Evolutionary conservation across 2,329 filamentous ascomycete species (phyloP), one percentile per base, ranked within the genome.

Genomic region (Fusarium begoniae): DNA sequence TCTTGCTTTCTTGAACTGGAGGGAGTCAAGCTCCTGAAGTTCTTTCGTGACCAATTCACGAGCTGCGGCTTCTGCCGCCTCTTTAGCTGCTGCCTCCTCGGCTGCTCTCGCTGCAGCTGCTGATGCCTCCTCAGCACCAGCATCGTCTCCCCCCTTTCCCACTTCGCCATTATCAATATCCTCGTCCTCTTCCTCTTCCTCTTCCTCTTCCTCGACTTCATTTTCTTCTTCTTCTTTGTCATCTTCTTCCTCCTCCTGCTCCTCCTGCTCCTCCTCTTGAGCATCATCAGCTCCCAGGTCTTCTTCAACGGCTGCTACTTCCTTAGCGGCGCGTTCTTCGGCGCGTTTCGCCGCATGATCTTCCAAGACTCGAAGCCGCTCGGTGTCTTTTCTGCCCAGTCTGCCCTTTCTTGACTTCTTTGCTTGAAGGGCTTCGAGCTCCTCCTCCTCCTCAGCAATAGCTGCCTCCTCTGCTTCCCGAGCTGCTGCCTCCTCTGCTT

Each of bases 41-140:
- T 70, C 69, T 57, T 76, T 37, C 18, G n/a, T 63, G 8, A 58
- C 72, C 38, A 79, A 70, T 75, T 82, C 77, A 77, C 79, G 69
- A 22, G 71, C 73, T 26, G 63, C 63, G 11, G 62, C 73, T 58
- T 72, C 72, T 38, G 59, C 75, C 18, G 69, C 68, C n/a, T 72
- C 74, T n/a, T 24, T 38, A 28, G 48, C 67, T 28, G 66, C 72
- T 20, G 66, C 72, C 48, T 79, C 74, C 47, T 76, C 74, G 48
- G 77, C 79, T 55, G 45, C 60, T 28, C 53, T 37, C 18, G 35
- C 35, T 24, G 41, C 55, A 28, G n/a, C 43, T n/a, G 47, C 47
- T 24, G 47, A 22, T 50, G 28, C 17, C 28, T 51, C 47, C 30
- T n/a, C 37, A 50, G 40, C 45, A 6, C 30, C 38, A 13, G 26